Evolutionary conservation across 2,329 filamentous ascomycete genomes (phyloP).

Genomic region (Aspergillus ibericus): DNA sequence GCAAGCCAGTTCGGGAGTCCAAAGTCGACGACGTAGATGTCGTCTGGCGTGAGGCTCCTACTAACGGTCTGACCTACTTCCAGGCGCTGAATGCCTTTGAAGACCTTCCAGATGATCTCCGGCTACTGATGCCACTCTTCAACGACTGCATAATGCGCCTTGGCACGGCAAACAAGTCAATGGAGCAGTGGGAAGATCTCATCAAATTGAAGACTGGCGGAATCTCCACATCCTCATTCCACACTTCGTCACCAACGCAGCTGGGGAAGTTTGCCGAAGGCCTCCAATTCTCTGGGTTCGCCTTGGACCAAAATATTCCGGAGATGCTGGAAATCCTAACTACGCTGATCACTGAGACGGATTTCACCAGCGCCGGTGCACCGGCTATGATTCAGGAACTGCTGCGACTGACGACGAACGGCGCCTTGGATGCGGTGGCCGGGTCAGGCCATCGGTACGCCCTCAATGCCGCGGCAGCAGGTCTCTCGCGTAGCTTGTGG

Average conservation of each 20-base stretch:
- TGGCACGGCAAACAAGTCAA: slow-evolving; percentile 80
- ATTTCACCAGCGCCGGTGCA: slow-evolving; percentile 83
- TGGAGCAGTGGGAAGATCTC: slow-evolving; percentile 92
- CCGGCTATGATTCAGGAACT: slow-evolving; percentile 81
- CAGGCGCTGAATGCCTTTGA: slow-evolving; percentile 79
- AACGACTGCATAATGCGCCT: slow-evolving; percentile 90
- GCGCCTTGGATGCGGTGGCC: slow-evolving; percentile 87
- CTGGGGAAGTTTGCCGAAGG: slow-evolving; percentile 74
- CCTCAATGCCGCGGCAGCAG: slow-evolving; percentile 77
- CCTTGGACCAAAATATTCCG: slow-evolving; percentile 83
- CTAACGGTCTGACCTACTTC: slow-evolving; percentile 96
- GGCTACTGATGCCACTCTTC: slow-evolving; percentile 83
- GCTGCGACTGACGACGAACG: slow-evolving; percentile 81
- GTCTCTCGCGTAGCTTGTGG: slow-evolving; percentile 69
- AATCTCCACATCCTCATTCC: slow-evolving; percentile 79
- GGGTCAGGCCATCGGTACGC: slow-evolving; percentile 88
- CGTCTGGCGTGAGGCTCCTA: slow-evolving; percentile 89
- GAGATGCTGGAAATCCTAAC: slow-evolving; percentile 86
- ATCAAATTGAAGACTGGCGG: slow-evolving; percentile 97
- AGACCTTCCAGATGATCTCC: slow-evolving; percentile 78
- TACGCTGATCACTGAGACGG: slow-evolving; percentile 78
- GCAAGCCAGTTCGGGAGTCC: slow-evolving; percentile 63
- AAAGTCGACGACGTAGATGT: slow-evolving; percentile 65
- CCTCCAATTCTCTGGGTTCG: slow-evolving; percentile 79
- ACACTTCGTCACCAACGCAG: slow-evolving; percentile 73